Base-by-base conservation (phyloP, 768 basidiomycete species). In the Suillus sp. region DNA sequence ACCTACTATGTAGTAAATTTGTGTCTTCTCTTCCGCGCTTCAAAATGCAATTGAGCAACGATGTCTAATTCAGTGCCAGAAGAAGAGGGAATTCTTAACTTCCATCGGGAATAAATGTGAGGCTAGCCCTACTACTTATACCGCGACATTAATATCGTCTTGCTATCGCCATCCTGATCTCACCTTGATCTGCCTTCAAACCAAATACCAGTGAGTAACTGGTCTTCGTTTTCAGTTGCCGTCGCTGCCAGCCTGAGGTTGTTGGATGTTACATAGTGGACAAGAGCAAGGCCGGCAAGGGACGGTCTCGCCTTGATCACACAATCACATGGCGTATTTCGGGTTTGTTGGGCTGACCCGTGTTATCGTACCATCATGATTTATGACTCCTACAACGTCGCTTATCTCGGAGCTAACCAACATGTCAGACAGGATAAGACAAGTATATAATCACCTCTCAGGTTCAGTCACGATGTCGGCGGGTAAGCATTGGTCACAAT, bases 361-460 rank as follows among this genome's bases (percentile, higher is more conserved):
- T 34, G 32, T 34, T 34, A 34, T 34, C 32, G 32, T 8, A 22
- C 43, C 43, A 43, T n/a, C 16, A 38, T 9, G 48, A 50, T 40
- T 18, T 40, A 25, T 40, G 20, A 9, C 20, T 51, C 51, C 14
- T 56, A 13, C 51, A 20, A 34, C 25, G 34, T 60, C 30, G 14
- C 51, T 56, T 37, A 37, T 27, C 30, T 60, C 35, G 55, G 25
- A 57, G 53, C 64, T 65, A 48, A 69, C 56, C 51, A 54, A 66
- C 67, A 88, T 87, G 87, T 75, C 83, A 35, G 71, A 73, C 72
- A 88, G 90, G 77, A 75, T 90, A 40, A 79, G 83, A 62, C 88
- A 90, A 72, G 67, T 91, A 54, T 72, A 80, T 60, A 78, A 78
- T 62, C 90, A 92, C 70, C 71, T 91, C 35, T 71, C 74, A 51